These are phyloP conservation scores for Tetrapisispora fleetii DNA, from an alignment of 805 yeast species.

Conservation along the genomic window DNA sequence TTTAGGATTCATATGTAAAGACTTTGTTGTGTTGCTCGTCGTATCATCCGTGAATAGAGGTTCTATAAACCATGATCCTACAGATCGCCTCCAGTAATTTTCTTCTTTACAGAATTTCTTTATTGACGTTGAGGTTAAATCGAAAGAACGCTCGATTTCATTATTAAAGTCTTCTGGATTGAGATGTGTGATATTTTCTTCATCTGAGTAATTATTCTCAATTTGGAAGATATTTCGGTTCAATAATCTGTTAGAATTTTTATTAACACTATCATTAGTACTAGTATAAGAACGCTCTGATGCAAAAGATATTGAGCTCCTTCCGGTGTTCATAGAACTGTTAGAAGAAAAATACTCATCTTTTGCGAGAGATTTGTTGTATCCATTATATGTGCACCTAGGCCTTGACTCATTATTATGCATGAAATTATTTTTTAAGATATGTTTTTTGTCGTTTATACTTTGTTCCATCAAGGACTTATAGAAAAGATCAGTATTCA, in stretches of 20 bases:
- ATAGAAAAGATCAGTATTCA: neutral
- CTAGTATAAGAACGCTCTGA: neutral
- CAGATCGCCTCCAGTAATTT: neutral
- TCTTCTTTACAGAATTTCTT: slow-evolving; percentile 2
- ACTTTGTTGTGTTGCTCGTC: too few relatives aligned
- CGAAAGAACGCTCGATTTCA: neutral
- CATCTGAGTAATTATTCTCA: neutral
- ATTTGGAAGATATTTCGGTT: neutral
- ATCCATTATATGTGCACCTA: too few relatives aligned
- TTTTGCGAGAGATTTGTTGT: neutral
- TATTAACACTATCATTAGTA: neutral
- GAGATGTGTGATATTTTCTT: neutral
- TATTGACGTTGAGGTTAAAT: neutral
- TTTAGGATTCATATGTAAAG: neutral
- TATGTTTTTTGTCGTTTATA: neutral
- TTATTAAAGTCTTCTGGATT: neutral
- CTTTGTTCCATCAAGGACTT: neutral
- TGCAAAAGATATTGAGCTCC: neutral
- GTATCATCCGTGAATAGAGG: neutral
- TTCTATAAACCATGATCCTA: slow-evolving; percentile 1
- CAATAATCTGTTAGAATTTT: neutral
- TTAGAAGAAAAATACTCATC: neutral
- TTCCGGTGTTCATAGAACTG: neutral
- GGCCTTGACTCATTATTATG: too few relatives aligned
- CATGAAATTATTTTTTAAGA: too few relatives aligned